phyloP scores from a whole-genome alignment of 805 yeast species.

The Groenewaldozyma salmanticensis region DNA sequence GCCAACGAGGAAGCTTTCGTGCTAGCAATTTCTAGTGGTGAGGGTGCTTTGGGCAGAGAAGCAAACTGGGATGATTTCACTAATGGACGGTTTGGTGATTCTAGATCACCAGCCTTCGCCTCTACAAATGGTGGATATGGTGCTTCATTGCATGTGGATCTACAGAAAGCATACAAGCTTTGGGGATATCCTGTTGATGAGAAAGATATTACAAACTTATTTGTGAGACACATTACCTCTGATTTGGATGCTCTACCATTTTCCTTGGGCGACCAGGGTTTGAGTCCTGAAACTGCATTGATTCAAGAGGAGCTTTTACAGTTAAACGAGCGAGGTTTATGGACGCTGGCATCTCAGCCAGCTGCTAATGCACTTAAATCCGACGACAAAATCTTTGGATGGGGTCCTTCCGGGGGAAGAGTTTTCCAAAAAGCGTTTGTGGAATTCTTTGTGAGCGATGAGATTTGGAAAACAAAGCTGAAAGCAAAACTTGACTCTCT shows the following conservation, averaged over 20 bases:
- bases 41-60: slow-evolving; percentile 75
- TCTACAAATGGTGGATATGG: slow-evolving; percentile 92
- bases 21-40: slow-evolving; percentile 72
- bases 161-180: slow-evolving; percentile 51
- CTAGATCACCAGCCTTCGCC: slow-evolving; percentile 94
- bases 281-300: slow-evolving; percentile 81
- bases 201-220: slow-evolving; percentile 54
- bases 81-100: slow-evolving; percentile 91
- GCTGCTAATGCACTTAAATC: slow-evolving; percentile 74
- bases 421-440: slow-evolving; percentile 92
- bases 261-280: slow-evolving; percentile 59
- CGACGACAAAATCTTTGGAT: slow-evolving; percentile 83
- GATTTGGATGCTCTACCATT: slow-evolving; percentile 79
- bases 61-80: slow-evolving; percentile 98
- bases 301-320: slow-evolving; percentile 86
- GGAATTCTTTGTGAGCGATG: slow-evolving; percentile 71
- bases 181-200: slow-evolving; percentile 72
- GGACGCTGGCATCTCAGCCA: slow-evolving; percentile 94
- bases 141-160: slow-evolving; percentile 70
- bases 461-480: slow-evolving; percentile 53
- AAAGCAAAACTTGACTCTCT: slow-evolving; percentile 40
- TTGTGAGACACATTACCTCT: slow-evolving; percentile 63
- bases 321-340: slow-evolving; percentile 62
- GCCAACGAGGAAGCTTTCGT: slow-evolving; percentile 30
- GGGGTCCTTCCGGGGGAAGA: slow-evolving; percentile 91